Evolutionary conservation across 2,329 filamentous ascomycete genomes (phyloP).

Genomic region (Fusarium praegraminearum): DNA sequence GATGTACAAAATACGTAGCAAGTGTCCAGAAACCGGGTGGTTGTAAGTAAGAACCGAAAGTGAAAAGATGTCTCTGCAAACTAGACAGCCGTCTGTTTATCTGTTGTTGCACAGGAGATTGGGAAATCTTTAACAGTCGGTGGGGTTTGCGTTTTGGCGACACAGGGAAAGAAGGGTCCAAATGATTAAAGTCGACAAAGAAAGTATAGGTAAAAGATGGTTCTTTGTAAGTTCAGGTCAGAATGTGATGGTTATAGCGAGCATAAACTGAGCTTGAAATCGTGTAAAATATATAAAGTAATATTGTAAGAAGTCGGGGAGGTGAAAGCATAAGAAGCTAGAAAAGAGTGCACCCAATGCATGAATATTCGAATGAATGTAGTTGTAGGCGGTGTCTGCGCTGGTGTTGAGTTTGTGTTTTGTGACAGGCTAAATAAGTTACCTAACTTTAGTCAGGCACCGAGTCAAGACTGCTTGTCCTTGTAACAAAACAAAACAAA

Average conservation of each 20-base stretch:
- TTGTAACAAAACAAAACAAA: neutral
- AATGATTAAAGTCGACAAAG: slow-evolving; percentile 4
- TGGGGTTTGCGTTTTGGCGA: slow-evolving; percentile 21
- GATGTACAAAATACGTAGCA: neutral
- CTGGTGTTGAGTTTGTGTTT: slow-evolving; percentile 4
- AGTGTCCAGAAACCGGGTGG: neutral
- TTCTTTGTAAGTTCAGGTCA: neutral
- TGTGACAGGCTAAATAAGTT: neutral
- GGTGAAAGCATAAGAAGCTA: neutral
- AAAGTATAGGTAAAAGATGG: neutral
- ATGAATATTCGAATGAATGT: slow-evolving; percentile 1
- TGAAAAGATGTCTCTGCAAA: neutral
- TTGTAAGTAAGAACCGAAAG: neutral
- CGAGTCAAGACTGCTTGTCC: neutral
- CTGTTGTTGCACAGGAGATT: slow-evolving; percentile 1
- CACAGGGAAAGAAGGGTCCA: slow-evolving; percentile 25
- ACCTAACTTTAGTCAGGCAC: slow-evolving; percentile 4
- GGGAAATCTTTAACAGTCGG: slow-evolving; percentile 14
- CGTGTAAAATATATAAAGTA: neutral
- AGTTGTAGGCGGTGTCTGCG: neutral
- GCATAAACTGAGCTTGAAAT: neutral
- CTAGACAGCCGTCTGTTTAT: neutral
- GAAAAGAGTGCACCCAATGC: neutral
- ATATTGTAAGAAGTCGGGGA: neutral
- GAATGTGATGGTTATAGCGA: neutral